These are phyloP conservation scores for Backusella tarrabulga DNA, from an alignment of 192 early-diverging fungal genomes.

Conservation along the genomic window DNA sequence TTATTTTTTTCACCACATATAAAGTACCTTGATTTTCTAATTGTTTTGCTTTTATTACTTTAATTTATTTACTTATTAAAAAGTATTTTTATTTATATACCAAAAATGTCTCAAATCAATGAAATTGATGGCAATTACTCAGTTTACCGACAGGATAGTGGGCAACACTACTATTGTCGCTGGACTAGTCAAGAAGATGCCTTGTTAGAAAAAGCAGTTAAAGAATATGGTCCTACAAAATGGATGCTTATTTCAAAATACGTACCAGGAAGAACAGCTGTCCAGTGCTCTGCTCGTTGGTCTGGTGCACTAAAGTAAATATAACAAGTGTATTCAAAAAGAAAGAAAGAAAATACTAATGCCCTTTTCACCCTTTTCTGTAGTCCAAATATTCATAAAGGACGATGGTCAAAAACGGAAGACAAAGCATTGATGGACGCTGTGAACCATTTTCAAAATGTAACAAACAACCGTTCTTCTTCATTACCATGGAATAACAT, in stretches of 20 bases:
- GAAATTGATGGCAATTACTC: neutral
- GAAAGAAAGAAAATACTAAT: neutral
- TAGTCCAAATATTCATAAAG: constrained; percentile 29
- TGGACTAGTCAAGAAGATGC: constrained; percentile 45
- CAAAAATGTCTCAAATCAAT: neutral
- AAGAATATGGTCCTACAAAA: constrained; percentile 39
- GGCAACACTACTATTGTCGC: constrained; percentile 2
- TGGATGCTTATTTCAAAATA: constrained; percentile 44
- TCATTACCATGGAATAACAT: constrained; percentile 38
- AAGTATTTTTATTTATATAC: neutral
- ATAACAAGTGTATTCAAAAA: neutral
- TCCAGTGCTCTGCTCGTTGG: constrained; percentile 49
- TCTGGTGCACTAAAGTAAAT: constrained; percentile 44
- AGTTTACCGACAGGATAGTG: neutral
- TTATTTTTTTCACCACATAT: neutral
- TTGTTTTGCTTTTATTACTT: neutral
- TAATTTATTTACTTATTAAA: neutral
- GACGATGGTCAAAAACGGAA: constrained; percentile 23
- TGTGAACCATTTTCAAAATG: neutral
- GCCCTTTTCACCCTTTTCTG: neutral
- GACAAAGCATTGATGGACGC: constrained; percentile 18
- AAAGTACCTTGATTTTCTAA: neutral
- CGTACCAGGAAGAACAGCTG: constrained; percentile 41
- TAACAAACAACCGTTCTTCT: neutral
- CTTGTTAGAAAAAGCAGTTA: constrained; percentile 32